Conservation (phyloP, 2,329 filamentous ascomycete species). For the Plenodomus biglobosus region DNA sequence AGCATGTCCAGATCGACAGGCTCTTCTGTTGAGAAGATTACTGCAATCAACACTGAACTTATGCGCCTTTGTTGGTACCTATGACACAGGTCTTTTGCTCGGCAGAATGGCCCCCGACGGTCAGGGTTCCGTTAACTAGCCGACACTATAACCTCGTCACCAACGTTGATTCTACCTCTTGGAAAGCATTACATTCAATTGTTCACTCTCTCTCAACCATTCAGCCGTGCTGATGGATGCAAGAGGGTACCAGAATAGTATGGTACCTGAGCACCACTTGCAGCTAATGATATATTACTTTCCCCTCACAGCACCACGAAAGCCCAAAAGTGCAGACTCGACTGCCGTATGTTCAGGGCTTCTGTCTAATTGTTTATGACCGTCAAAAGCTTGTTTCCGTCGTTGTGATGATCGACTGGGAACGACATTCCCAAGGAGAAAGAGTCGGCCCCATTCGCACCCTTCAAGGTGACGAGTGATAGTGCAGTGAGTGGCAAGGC, state of each 20-base stretch:
- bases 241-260: too few relatives aligned
- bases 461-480: too few relatives aligned
- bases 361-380: too few relatives aligned
- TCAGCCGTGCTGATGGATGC: background rate
- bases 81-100: constrained; percentile 1
- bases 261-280: too few relatives aligned
- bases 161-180: background rate
- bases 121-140: constrained; percentile 8
- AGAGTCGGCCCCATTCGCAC: too few relatives aligned
- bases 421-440: too few relatives aligned
- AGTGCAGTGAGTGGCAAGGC: background rate
- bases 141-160: background rate
- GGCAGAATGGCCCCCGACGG: constrained; percentile 8
- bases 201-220: background rate
- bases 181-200: background rate
- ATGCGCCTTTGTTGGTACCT: background rate
- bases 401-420: too few relatives aligned
- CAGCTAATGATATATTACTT: too few relatives aligned
- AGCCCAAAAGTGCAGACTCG: too few relatives aligned
- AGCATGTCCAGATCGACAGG: background rate
- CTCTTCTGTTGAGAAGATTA: background rate
- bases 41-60: constrained; percentile 5
- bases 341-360: too few relatives aligned
- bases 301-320: too few relatives aligned
- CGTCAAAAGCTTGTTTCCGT: too few relatives aligned